Evolutionary conservation across 2,329 filamentous ascomycete genomes (phyloP), one percentile per base, ranked within the genome.

Genomic region (Hypoxylon sp.): DNA sequence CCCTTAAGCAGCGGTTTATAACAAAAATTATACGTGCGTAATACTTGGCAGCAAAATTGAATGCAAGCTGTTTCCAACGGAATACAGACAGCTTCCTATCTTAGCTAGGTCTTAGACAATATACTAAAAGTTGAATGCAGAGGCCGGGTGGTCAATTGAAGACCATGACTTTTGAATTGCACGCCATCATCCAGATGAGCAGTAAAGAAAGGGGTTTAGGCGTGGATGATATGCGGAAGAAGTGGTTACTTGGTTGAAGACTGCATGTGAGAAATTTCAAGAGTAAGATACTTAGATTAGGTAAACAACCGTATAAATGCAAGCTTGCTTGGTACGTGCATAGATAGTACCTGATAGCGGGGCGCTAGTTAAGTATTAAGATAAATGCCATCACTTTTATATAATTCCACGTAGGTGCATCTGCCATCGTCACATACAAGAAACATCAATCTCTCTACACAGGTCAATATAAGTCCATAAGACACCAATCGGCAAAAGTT

Each of bases 41-140:
- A 44, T 58, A 57, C 48, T 60, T 51, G 63, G 55, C 51, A 53
- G 19, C 29, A 33, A 51, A 48, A 11, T 31, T 46, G 52, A 39
- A 54, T 22, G 50, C 55, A 51, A 58, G 29, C 44, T 31, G 19
- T 26, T 57, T 54, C 35, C 19, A 44, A 62, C 58, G 24, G 48
- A 56, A 63, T 55, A 35, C 42, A 51, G 51, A 51, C 48, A 67
- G 65, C 59, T 67, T 67, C 65, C 65, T 67, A 67, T 67, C 42
- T 60, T 26, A 60, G 58, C 29, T 58, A 63, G 22, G 31, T 37
- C 35, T 35, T 46, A 56, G 39, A 60, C 50, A 51, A 60, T 13
- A 26, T 46, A 37, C 24, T 48, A 37, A 24, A 31, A 57, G 57
- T 17, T 6, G 17, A 51, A 24, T 19, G 31, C 42, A 48, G 42